A percentile compares a stretch with the other conserved stretches of the same genome.
Conservation (phyloP, 1,139 yeast species). For the Blastobotrys arbuscula region DNA sequence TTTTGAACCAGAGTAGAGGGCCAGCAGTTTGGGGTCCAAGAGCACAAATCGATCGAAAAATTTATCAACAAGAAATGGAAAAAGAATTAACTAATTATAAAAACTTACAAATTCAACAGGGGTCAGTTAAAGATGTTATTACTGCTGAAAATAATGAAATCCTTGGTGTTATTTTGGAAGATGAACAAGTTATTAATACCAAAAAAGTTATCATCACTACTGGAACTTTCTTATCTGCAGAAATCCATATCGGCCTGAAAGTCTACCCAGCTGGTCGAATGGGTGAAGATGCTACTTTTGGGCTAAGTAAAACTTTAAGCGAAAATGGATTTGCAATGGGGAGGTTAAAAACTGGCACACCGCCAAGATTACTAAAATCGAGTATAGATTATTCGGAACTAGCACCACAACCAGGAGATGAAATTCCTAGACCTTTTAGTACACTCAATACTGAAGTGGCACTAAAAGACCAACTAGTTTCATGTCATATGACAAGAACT, state of each 20-base stretch:
- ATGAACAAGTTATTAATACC: constrained; percentile 54
- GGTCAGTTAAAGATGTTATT: constrained; percentile 80
- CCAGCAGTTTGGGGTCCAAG: constrained; percentile 99
- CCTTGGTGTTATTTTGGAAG: constrained; percentile 62
- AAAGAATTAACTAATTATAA: constrained; percentile 51
- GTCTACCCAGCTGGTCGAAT: constrained; percentile 86
- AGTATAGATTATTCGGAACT: constrained; percentile 63
- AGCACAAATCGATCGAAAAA: constrained; percentile 86
- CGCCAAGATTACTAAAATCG: constrained; percentile 72
- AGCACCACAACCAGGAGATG: constrained; percentile 69
- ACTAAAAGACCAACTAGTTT: constrained; percentile 46
- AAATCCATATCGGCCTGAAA: constrained; percentile 82
- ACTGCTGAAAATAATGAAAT: constrained; percentile 47
- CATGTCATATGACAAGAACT: constrained; percentile 76
- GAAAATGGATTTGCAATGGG: constrained; percentile 82
- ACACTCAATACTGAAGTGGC: constrained; percentile 65
- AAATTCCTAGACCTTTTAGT: constrained; percentile 85
- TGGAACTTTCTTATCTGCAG: constrained; percentile 92
- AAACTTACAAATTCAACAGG: constrained; percentile 59
- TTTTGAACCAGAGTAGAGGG: constrained; percentile 82
- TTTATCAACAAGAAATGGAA: constrained; percentile 81
- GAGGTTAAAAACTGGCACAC: constrained; percentile 93
- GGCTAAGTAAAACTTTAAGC: constrained; percentile 70
- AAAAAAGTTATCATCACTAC: constrained; percentile 81
- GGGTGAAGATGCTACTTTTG: constrained; percentile 89